A percentile compares a stretch with the other conserved stretches of the same genome.
Conservation (phyloP, 768 basidiomycete species). For the Leccinellum luteum region DNA sequence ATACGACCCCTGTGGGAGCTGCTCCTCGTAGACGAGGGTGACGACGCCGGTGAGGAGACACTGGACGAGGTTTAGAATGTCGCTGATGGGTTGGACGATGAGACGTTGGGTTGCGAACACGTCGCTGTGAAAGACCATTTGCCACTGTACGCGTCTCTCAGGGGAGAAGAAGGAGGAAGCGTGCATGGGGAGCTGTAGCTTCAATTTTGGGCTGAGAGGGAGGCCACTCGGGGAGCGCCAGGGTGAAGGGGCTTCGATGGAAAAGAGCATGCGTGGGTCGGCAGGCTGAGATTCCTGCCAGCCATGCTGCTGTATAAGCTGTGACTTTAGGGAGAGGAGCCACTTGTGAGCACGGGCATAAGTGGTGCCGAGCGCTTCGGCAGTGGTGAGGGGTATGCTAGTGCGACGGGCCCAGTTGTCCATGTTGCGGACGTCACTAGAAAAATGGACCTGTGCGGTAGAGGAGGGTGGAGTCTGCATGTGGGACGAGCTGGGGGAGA, state of each 20-base stretch:
- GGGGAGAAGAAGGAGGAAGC: constrained; percentile 86
- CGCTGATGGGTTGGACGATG: constrained; percentile 65
- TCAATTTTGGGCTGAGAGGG: constrained; percentile 72
- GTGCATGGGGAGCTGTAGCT: constrained; percentile 70
- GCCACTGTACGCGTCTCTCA: constrained; percentile 81
- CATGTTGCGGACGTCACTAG: constrained; percentile 77
- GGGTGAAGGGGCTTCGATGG: constrained; percentile 74
- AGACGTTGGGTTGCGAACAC: constrained; percentile 70
- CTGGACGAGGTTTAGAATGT: constrained; percentile 66
- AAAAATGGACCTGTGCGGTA: constrained; percentile 68
- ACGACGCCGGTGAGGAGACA: constrained; percentile 72
- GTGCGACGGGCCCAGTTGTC: constrained; percentile 81
- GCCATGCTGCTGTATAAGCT: constrained; percentile 65
- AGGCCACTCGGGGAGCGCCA: constrained; percentile 75
- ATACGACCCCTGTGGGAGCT: constrained; percentile 64
- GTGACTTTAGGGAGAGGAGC: constrained; percentile 59
- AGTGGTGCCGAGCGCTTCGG: constrained; percentile 75
- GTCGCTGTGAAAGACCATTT: constrained; percentile 85
- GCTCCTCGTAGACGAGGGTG: constrained; percentile 73
- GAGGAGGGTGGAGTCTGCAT: constrained; percentile 36
- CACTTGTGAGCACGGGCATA: constrained; percentile 81
- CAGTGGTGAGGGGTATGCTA: constrained; percentile 77
- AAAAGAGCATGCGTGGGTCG: constrained; percentile 74
- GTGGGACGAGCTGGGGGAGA: not conserved
- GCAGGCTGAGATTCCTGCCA: constrained; percentile 61